A percentile compares a stretch with the other conserved stretches of the same genome.
These are phyloP conservation scores for Limonomyces culmigenus DNA, from an alignment of 1,284 basidiomycete genomes.

Conservation along the genomic window DNA sequence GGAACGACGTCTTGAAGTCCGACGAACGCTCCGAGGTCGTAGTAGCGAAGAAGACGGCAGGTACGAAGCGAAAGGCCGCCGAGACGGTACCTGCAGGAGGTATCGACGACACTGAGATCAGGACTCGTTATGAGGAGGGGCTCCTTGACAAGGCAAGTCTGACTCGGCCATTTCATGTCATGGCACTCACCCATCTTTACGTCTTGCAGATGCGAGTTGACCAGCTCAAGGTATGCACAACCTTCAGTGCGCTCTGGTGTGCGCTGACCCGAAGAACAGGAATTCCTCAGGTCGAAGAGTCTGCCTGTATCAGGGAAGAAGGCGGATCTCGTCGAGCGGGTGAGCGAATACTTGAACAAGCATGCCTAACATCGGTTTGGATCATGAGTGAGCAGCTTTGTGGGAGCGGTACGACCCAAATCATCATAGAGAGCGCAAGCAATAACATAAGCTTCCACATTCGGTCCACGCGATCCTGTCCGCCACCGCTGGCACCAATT, in stretches of 20 bases:
- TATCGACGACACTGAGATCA: slow-evolving; percentile 2
- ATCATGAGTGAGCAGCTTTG: too few species aligned
- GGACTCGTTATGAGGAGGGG: slow-evolving; percentile 18
- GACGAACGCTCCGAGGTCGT: slow-evolving; percentile 44
- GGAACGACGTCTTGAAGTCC: slow-evolving; percentile 51
- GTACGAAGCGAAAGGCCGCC: slow-evolving; percentile 56
- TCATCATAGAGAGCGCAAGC: too few species aligned
- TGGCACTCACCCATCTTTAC: slow-evolving; percentile 5
- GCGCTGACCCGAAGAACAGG: slow-evolving; percentile 19
- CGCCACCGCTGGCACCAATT: too few species aligned
- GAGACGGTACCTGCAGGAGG: slow-evolving; percentile 11
- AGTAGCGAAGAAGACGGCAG: slow-evolving; percentile 20
- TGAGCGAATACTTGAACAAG: slow-evolving; percentile 37
- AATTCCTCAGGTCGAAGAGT: slow-evolving; percentile 51
- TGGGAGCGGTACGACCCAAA: too few species aligned
- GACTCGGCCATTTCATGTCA: slow-evolving; percentile 5
- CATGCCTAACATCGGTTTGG: slow-evolving; percentile 18
- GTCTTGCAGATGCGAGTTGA: slow-evolving; percentile 49
- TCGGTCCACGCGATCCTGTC: too few species aligned
- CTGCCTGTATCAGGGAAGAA: slow-evolving; percentile 48
- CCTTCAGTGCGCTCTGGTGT: neutral
- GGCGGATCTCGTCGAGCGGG: slow-evolving; percentile 46
- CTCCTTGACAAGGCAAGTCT: slow-evolving; percentile 42
- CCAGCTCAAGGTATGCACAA: slow-evolving; percentile 46
- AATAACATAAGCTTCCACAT: too few species aligned